phyloP scores from a whole-genome alignment of 2,329 filamentous ascomycete genomes.

The Fusarium nisikadoi region DNA sequence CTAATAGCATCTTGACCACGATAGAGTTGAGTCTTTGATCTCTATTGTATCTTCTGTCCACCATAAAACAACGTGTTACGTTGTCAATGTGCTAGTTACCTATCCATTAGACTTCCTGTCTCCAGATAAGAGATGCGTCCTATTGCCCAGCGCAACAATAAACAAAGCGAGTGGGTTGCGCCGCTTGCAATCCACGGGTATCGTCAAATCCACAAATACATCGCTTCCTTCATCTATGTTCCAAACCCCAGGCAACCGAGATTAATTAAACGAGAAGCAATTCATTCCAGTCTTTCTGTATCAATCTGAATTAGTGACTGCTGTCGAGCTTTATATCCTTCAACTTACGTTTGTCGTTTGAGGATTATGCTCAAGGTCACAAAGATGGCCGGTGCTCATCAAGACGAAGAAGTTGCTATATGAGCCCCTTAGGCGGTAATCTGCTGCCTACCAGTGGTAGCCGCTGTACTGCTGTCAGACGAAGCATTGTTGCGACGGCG shows the following conservation, averaged over 20 bases:
- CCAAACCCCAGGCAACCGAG: neutral
- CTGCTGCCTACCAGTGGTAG: neutral
- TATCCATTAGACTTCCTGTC: neutral
- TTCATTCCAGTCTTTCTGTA: neutral
- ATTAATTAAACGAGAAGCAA: neutral
- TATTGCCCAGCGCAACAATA: neutral
- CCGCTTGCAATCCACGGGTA: constrained; percentile 5
- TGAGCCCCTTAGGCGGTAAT: neutral
- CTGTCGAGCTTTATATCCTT: neutral
- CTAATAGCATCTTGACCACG: neutral
- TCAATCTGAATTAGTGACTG: neutral
- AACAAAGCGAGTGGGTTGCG: neutral
- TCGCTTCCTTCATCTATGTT: neutral
- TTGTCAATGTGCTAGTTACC: neutral
- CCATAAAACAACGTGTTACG: neutral
- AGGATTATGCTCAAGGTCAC: neutral
- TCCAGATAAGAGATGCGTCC: neutral
- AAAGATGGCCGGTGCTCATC: neutral
- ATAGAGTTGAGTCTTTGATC: neutral
- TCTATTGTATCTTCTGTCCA: constrained; percentile 3
- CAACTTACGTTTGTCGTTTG: neutral
- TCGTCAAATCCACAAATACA: neutral
- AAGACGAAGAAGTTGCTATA: neutral
- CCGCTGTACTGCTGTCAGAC: neutral
- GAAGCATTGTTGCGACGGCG: constrained; percentile 21